Evolutionary conservation across 2,329 filamentous ascomycete genomes (phyloP), one percentile per base, ranked within the genome.

Genomic region (Xylaria sp.): DNA sequence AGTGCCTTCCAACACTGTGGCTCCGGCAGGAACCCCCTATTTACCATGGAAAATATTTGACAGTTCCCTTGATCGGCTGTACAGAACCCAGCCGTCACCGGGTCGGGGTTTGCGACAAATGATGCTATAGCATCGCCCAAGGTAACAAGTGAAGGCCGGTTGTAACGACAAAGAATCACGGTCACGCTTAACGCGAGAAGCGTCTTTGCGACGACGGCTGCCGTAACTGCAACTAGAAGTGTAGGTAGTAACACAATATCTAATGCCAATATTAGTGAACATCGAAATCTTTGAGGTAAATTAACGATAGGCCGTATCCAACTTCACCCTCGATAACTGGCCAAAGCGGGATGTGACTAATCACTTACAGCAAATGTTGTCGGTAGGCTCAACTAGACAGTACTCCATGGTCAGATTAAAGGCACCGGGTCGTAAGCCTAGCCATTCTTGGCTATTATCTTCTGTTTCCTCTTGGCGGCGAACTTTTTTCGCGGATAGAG

Each of bases 101-200:
- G 17, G n/a, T 58, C 48, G 4, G 55, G 55, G 1, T 19, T 37
- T 29, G 52, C 47, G 27, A 58, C 53, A 13, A 53, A 58, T 3
- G 55, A 52, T 2, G 47, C 55, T 5, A 58, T 13, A 8, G 27
- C 29, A 31, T 58, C 55, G 19, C 55, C 55, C 10, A 58, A 15
- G 3, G 55, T 58, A 27, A 58, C 40, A 4, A 53, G 33, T 5
- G 47, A 29, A 4, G 10, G 19, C 21, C 53, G 17, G 7, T 46
- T 21, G 9, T 19, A 48, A 3, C 47, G 37, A 13, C 2, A 13
- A 5, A 53, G 38, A 2, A 53, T 4, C 1, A 23, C 5, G 3
- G 55, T 52, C 3, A 53, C 17, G 3, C 38, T 5, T 2, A 58
- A 13, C 2, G 55, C 55, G 7, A 37, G 40, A 7, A 13, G 8